Base-by-base conservation (phyloP, 345 rosid species). In the Syzygium grande region DNA sequence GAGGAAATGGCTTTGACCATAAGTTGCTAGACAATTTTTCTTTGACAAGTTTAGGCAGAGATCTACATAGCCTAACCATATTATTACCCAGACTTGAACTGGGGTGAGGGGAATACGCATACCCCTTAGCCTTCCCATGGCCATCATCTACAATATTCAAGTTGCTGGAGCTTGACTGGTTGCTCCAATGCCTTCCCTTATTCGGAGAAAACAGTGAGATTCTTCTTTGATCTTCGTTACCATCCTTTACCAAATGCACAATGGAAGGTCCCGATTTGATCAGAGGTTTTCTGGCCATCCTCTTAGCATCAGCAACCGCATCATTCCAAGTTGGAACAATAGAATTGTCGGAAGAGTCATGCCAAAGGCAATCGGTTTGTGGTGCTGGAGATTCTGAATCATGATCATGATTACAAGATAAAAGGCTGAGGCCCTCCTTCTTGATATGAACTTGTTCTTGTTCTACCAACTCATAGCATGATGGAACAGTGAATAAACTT, bases 1-100 rank as follows among this genome's bases (percentile, higher is more conserved):
- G 95, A 87, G 93, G 94, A 92, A 97, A 97, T 58, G 98, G 95
- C 58, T 86, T 91, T 84, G 99, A 97, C 98, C 98, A 97, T 89
- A 91, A 86, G 85, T 91, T 89, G 88, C 89, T 87, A 30, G 93
- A 87, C 88, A 87, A 78, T 85, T 87, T 90, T 91, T 89, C 93
- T 86, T 87, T 90, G 84, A 86, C 91, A 90, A 51, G 88, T 87
- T 91, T 94, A 88, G 92, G 93, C 59, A 89, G 84, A 90, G 87
- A 90, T 91, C 91, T 91, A 87, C 95, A 90, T 58, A 96, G 86
- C 87, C 93, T 90, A 86, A 97, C 97, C 89, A 89, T 89, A 78
- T 91, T 89, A 89, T 95, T 98, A 91, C 90, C 90, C 51, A 88
- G 88, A 55, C 90, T 88, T 86, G 96, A 92, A 90, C 90, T 87